Evolutionary conservation across 306 rosid species (phyloP).

Genomic region (Cicer chorassanicum): DNA sequence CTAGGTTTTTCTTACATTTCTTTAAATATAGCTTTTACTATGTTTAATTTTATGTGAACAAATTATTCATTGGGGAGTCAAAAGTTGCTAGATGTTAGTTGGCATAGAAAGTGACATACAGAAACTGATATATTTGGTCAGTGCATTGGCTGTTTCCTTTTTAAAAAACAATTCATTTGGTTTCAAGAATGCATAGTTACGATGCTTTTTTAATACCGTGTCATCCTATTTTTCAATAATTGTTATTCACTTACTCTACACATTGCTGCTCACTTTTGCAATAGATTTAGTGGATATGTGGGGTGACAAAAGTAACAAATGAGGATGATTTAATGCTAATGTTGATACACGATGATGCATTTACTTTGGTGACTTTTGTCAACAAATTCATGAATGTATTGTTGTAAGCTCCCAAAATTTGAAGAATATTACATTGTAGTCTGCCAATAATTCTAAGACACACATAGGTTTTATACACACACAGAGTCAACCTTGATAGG

Average conservation of each 20-base stretch:
- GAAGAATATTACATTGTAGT: conserved; percentile 5
- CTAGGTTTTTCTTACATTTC: conserved; percentile 16
- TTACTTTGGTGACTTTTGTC: neutral
- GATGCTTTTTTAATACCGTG: conserved; percentile 1
- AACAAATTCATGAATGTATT: neutral
- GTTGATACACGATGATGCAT: neutral
- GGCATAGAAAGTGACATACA: conserved; percentile 20
- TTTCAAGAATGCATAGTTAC: conserved; percentile 9
- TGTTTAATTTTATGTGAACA: conserved; percentile 14
- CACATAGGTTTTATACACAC: neutral
- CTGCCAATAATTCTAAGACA: conserved; percentile 6
- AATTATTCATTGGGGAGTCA: conserved; percentile 26
- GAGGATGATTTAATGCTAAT: conserved; percentile 6
- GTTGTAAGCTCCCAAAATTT: neutral
- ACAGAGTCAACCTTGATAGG: neutral
- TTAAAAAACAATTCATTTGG: conserved; percentile 13
- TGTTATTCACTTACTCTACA: neutral
- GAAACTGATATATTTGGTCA: conserved; percentile 26
- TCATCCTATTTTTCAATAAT: neutral
- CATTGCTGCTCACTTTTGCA: neutral
- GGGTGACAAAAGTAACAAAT: neutral
- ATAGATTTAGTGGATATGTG: neutral
- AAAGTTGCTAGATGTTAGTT: neutral
- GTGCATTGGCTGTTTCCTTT: conserved; percentile 15
- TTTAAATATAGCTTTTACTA: conserved; percentile 19